Evolutionary conservation across 2,329 filamentous ascomycete species (phyloP), one percentile per base, ranked within the genome.

Genomic region (Decorospora gaudefroyi): DNA sequence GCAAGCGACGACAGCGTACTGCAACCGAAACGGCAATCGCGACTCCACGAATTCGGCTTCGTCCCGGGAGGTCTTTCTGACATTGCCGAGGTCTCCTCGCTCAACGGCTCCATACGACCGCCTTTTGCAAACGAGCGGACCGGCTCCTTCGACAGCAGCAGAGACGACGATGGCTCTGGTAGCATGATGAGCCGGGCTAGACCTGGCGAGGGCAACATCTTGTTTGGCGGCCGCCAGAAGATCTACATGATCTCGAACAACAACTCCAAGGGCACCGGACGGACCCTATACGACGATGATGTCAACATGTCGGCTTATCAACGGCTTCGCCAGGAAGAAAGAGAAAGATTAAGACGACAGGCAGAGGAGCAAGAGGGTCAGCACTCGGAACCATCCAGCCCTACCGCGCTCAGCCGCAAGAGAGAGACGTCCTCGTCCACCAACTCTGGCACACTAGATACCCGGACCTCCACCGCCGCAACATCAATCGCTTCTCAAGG

Each of bases 151-250:
- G 79, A 80, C 18, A 77, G 76, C 28, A 78, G 80, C 55, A 76
- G 73, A 9, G 81, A 79, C 23, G 90, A 95, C 52, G 84, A 85
- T 23, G 83, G 86, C 31, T 82, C 81, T 5, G 80, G 82, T 1
- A 90, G 87, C 68, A 79, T 97, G n/a, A 92, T 97, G 87, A 86
- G 78, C 59, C 81, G 93, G 37, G 78, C 86, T 6, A 86, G 91
- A 57, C 90, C 89, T 0, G 85, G 82, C 1, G 92, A 97, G 65
- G 90, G 92, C 31, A 99, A 97, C 65, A 87, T 88, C 57, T 72
- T 99, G 43, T 99, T 99, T 71, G 93, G 93, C 44, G 93, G 93
- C 11, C 84, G 93, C 30, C 93, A 97, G 68, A 97, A 97, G 74
- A 86, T 97, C 25, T 97, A 95, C 65, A 91, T 90, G 69, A 88